A percentile compares a stretch with the other conserved stretches of the same genome.
Evolutionary conservation across 164 flowering plant species (phyloP).

Genomic region (Vitis labrusca): DNA sequence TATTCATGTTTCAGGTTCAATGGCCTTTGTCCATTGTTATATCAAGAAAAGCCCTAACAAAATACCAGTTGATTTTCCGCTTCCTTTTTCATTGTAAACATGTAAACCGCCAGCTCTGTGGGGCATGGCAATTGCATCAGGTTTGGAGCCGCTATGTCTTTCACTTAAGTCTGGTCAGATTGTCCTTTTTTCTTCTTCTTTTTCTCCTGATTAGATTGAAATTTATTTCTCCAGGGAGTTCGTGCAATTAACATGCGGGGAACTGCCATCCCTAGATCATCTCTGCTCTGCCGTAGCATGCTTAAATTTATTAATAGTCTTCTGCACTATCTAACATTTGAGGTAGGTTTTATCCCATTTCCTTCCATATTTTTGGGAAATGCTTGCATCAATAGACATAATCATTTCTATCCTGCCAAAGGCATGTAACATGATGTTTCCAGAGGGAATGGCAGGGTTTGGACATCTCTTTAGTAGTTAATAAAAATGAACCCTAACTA

Average conservation of each 20-base stretch:
- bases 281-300: constrained; percentile 90
- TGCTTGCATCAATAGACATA: no score
- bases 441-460: no score
- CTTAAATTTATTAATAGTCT: constrained; percentile 93
- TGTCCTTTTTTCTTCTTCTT: background rate
- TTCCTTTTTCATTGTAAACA: constrained; percentile 94
- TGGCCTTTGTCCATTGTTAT: constrained; percentile 95
- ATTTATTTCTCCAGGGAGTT: constrained; percentile 51
- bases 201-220: background rate
- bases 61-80: constrained; percentile 88
- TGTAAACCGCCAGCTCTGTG: constrained; percentile 92
- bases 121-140: constrained; percentile 98
- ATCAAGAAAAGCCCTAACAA: constrained; percentile 85
- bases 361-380: background rate
- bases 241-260: constrained; percentile 75
- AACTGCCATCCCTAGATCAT: constrained; percentile 76
- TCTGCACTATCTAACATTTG: constrained; percentile 92
- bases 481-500: no score
- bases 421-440: no score
- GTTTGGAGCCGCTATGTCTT: constrained; percentile 40
- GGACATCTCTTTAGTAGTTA: no score
- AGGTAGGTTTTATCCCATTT: constrained; percentile 42
- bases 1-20: constrained; percentile 52
- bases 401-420: no score
- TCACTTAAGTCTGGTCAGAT: background rate